Evolutionary conservation across 2,329 filamentous ascomycete genomes (phyloP).

Genomic region (Paramyrothecium sp.): DNA sequence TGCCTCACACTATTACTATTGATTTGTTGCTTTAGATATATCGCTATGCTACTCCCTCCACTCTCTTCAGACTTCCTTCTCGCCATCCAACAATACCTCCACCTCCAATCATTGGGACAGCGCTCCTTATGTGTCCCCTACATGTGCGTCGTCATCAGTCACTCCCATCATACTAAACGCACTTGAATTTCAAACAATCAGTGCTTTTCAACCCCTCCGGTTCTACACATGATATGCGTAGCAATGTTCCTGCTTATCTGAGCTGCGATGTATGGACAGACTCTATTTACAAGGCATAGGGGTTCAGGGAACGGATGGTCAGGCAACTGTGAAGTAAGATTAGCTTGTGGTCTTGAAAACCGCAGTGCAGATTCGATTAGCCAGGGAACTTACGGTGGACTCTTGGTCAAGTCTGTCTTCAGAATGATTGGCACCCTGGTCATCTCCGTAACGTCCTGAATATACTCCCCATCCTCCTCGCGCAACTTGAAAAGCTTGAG

Average conservation of each 20-base stretch:
- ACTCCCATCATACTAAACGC: not conserved
- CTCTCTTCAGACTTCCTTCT: not conserved
- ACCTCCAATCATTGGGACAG: not conserved
- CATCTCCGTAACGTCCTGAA: slow-evolving; percentile 98
- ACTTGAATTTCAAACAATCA: not conserved
- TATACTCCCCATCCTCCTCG: slow-evolving; percentile 92
- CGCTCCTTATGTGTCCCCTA: not conserved
- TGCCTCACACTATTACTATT: not conserved
- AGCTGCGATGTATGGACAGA: not conserved
- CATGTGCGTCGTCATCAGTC: not conserved
- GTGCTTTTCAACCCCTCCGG: not conserved
- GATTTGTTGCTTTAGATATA: not conserved
- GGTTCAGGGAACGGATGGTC: slow-evolving; percentile 81
- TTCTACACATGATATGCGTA: not conserved
- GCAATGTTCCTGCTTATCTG: no score
- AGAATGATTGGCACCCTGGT: slow-evolving; percentile 94
- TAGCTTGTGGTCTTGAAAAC: slow-evolving; percentile 12
- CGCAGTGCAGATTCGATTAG: not conserved
- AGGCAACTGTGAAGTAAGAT: slow-evolving; percentile 57
- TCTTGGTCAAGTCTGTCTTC: slow-evolving; percentile 98
- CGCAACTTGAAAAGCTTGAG: slow-evolving; percentile 83
- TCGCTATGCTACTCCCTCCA: not conserved
- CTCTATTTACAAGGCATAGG: slow-evolving; percentile 59
- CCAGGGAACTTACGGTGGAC: slow-evolving; percentile 84
- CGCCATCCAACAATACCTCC: not conserved